phyloP scores from a whole-genome alignment of 1,284 basidiomycete species.

The Ceratobasidium sp. region DNA sequence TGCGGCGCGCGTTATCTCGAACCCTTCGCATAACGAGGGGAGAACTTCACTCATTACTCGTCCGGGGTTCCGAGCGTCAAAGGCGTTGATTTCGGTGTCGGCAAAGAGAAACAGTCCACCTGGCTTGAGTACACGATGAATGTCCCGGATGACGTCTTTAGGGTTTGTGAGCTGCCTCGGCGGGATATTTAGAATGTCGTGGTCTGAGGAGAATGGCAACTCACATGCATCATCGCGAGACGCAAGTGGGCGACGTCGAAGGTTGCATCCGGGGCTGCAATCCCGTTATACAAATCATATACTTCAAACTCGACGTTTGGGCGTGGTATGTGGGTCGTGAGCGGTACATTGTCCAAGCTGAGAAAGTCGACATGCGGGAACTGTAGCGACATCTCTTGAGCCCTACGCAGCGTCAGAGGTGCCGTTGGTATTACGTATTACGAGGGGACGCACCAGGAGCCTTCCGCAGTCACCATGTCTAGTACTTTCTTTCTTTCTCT shows the following conservation, averaged over 20 bases:
- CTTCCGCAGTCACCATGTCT: not conserved
- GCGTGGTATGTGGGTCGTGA: not conserved
- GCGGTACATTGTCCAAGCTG: not conserved
- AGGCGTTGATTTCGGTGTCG: not conserved
- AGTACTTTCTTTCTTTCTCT: not conserved
- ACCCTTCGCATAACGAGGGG: not conserved
- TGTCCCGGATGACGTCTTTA: not conserved
- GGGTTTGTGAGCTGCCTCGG: not conserved
- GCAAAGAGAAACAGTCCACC: conserved; percentile 7
- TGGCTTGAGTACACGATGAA: conserved; percentile 7
- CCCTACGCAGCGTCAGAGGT: not conserved
- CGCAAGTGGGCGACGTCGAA: not conserved
- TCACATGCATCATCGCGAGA: not conserved
- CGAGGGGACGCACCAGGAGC: not conserved
- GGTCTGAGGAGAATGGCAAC: not conserved
- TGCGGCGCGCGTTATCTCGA: not conserved
- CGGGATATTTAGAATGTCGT: too few species aligned
- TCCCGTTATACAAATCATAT: not conserved
- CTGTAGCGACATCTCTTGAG: not conserved
- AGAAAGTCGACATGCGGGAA: conserved; percentile 7
- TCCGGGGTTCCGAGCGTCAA: not conserved
- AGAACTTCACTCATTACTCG: too few species aligned
- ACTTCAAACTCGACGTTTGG: conserved; percentile 14
- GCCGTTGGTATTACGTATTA: not conserved
- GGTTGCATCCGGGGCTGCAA: not conserved